phyloP scores from a whole-genome alignment of 2,329 filamentous ascomycete species.

The Aspergillus eucalypticola region DNA sequence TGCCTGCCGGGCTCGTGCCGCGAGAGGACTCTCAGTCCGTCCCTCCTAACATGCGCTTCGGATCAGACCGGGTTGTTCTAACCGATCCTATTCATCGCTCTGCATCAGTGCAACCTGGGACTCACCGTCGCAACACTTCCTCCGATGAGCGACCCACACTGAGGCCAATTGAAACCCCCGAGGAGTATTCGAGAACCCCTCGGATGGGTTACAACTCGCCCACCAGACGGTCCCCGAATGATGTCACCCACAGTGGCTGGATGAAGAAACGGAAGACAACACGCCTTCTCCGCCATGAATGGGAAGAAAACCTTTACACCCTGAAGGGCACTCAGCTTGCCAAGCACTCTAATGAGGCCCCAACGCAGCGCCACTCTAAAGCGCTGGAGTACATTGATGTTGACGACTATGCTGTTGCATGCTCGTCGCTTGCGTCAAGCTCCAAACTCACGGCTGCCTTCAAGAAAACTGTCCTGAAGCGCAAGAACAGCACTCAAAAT shows the following conservation, averaged over 20 bases:
- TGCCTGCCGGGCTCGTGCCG: constrained; percentile 69
- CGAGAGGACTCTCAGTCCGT: constrained; percentile 85
- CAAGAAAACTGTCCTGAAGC: constrained; percentile 58
- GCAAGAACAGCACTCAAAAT: constrained; percentile 32
- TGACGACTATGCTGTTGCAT: constrained; percentile 50
- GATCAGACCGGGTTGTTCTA: constrained; percentile 38
- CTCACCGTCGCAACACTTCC: constrained; percentile 31
- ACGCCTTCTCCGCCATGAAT: constrained; percentile 84
- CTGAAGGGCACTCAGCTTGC: constrained; percentile 69
- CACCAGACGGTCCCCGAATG: constrained; percentile 17
- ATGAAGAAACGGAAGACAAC: constrained; percentile 56
- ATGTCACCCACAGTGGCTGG: constrained; percentile 61
- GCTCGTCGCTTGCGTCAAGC: constrained; percentile 71
- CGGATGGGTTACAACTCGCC: constrained; percentile 12
- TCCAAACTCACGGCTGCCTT: constrained; percentile 86
- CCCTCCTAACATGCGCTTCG: constrained; percentile 88
- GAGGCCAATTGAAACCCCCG: constrained; percentile 34
- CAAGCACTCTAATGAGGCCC: constrained; percentile 29
- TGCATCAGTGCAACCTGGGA: constrained; percentile 44
- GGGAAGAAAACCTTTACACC: constrained; percentile 86
- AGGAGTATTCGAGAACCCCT: constrained; percentile 27
- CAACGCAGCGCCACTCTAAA: constrained; percentile 21
- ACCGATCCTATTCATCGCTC: constrained; percentile 50
- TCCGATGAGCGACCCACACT: constrained; percentile 20
- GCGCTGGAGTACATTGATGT: constrained; percentile 80